phyloP scores from a whole-genome alignment of 768 basidiomycete species.

The Lactifluus volemus region DNA sequence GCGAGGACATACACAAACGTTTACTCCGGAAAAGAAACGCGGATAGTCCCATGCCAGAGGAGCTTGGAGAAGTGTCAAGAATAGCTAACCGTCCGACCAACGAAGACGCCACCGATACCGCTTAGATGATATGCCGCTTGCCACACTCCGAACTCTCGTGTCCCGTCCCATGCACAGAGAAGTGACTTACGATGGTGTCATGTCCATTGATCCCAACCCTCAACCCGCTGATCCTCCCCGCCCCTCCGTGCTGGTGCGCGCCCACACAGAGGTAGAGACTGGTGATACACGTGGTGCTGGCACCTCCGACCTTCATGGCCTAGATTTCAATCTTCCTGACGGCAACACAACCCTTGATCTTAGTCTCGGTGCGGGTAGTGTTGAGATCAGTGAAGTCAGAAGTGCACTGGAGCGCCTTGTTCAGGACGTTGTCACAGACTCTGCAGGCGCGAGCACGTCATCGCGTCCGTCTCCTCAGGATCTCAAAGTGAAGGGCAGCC shows the following conservation, averaged over 20 bases:
- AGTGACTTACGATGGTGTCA: constrained; percentile 28
- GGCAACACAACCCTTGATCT: constrained; percentile 6
- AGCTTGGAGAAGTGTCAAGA: not conserved
- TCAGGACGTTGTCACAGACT: constrained; percentile 26
- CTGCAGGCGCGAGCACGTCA: constrained; percentile 1
- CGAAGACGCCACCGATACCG: not conserved
- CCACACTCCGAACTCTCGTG: not conserved
- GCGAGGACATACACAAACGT: constrained; percentile 44
- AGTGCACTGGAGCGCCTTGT: constrained; percentile 36
- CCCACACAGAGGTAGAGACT: constrained; percentile 21
- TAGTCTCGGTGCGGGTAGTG: constrained; percentile 10
- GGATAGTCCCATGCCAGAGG: constrained; percentile 32
- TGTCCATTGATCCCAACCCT: constrained; percentile 28
- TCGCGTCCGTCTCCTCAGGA: constrained; percentile 11
- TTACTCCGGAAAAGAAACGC: constrained; percentile 37
- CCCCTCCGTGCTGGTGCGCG: constrained; percentile 22
- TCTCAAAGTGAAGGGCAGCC: constrained; percentile 17
- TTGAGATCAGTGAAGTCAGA: constrained; percentile 29
- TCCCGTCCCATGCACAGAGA: constrained; percentile 9
- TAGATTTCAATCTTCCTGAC: constrained; percentile 20
- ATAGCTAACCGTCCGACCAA: not conserved
- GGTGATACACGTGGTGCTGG: constrained; percentile 5
- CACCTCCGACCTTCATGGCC: constrained; percentile 18
- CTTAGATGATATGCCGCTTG: not conserved
- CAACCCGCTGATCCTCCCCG: constrained; percentile 29